Base-by-base conservation (phyloP, 768 basidiomycete species). In the Tulasnella sp. region DNA sequence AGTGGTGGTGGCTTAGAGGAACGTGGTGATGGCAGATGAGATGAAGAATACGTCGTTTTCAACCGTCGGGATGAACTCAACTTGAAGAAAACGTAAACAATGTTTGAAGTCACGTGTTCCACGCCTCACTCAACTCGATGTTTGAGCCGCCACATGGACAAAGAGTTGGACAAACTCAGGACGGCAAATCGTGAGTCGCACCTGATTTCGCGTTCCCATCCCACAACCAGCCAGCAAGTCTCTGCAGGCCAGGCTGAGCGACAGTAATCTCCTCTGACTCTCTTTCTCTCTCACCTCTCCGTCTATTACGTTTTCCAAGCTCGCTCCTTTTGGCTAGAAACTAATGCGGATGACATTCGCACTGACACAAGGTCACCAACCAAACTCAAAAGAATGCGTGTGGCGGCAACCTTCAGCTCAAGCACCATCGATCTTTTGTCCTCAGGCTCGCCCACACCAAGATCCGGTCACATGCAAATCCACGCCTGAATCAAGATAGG, bases 1-100 rank as follows among this genome's bases (percentile, higher is more conserved):
- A 40, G 76, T 10, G 75, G 24, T 27, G 34, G 27, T 31, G 52
- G 75, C 44, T n/a, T 76, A 24, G 75, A 38, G 36, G 27, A 58
- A 62, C 52, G 58, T 52, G 76, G 76, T 56, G 76, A 39, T 71
- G 42, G 76, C 19, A 77, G 76, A 44, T 77, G 76, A 58, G 76
- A 68, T 21, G 27, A 56, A 27, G 76, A 77, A 39, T 77, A 42
- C 52, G 31, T 39, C 10, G 56, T 77, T 77, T n/a, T 42, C 44
- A 56, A 48, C 52, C 38, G 75, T 24, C 75, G 75, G 44, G 75
- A 46, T 68, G 62, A 36, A 31, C 62, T n/a, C 62, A 68, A 68
- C 62, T 68, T 27, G 56, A 14, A 68, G 8, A 7, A 36, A 36
- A 68, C 62, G 62, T 68, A 68, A 68, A 68, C 62, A 68, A 68